A percentile compares a stretch with the other conserved stretches of the same genome.
Evolutionary conservation across 2,329 filamentous ascomycete species (phyloP).

Genomic region (Colletotrichum shisoi): DNA sequence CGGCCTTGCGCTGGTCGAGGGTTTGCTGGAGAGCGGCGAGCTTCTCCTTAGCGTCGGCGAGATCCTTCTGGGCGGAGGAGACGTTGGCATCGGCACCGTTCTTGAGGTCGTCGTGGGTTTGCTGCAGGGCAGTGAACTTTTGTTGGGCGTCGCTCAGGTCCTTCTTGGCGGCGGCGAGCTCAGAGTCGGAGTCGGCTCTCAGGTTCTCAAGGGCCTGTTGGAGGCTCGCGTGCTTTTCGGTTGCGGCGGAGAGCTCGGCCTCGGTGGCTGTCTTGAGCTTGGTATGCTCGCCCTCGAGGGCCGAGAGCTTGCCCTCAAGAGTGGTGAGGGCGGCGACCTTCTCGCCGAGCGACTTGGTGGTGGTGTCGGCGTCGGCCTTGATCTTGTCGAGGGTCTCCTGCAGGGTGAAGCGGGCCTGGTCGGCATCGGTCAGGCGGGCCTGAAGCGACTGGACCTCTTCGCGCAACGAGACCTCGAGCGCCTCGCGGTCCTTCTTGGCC

Average conservation of each 20-base stretch:
- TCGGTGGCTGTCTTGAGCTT: conserved; percentile 45
- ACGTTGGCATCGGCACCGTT: conserved; percentile 45
- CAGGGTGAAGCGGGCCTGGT: conserved; percentile 47
- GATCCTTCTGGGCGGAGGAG: conserved; percentile 45
- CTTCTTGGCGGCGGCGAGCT: conserved; percentile 47
- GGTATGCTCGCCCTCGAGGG: conserved; percentile 44
- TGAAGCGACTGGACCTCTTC: conserved; percentile 47
- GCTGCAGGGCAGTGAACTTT: conserved; percentile 45
- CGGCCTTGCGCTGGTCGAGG: conserved; percentile 45
- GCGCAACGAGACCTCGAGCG: conserved; percentile 46
- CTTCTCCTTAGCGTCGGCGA: conserved; percentile 44
- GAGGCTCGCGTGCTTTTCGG: conserved; percentile 39
- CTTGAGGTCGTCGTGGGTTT: conserved; percentile 44
- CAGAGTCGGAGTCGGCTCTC: conserved; percentile 41
- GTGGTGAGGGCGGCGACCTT: conserved; percentile 45
- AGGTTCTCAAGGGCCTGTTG: conserved; percentile 43
- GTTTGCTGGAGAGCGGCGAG: conserved; percentile 46
- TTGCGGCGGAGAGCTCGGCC: conserved; percentile 41
- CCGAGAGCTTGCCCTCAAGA: conserved; percentile 44
- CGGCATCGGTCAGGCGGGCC: conserved; percentile 48
- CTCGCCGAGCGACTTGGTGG: conserved; percentile 43
- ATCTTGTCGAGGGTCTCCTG: conserved; percentile 46
- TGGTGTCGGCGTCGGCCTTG: conserved; percentile 46
- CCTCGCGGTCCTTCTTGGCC: conserved; percentile 48
- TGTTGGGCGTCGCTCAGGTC: conserved; percentile 47